Conservation (phyloP, 495 filamentous ascomycete species). For the Lasiosphaeris hirsuta region DNA sequence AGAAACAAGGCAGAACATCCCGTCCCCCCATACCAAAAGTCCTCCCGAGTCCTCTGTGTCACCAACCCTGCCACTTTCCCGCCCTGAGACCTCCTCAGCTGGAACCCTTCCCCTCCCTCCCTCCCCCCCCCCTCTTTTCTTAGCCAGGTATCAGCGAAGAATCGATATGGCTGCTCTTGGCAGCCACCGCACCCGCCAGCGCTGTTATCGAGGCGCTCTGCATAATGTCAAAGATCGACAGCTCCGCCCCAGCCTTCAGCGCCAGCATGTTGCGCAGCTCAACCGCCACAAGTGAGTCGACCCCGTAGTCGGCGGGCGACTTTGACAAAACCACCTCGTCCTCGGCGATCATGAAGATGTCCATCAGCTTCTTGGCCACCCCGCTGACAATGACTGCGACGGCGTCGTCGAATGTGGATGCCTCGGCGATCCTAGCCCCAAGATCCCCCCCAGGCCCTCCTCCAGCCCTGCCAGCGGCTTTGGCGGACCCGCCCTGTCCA, state of each 20-base stretch:
- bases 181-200: constrained; percentile 24
- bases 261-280: constrained; percentile 47
- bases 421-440: neutral
- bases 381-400: neutral
- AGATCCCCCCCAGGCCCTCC: constrained; percentile 21
- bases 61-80: too few species aligned
- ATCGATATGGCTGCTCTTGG: constrained; percentile 18
- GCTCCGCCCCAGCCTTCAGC: constrained; percentile 29
- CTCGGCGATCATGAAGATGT: constrained; percentile 34
- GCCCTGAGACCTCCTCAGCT: neutral
- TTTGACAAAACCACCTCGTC: constrained; percentile 30
- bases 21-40: too few species aligned
- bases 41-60: too few species aligned
- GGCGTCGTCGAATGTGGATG: constrained; percentile 16
- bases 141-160: neutral
- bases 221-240: constrained; percentile 45
- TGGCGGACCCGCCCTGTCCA: neutral
- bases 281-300: constrained; percentile 48
- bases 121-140: neutral
- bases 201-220: constrained; percentile 31
- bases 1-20: too few species aligned
- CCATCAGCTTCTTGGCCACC: constrained; percentile 29
- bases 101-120: neutral
- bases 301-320: constrained; percentile 33
- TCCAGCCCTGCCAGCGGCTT: neutral